phyloP scores from a whole-genome alignment of 805 yeast species.

The Ogataea corticis region DNA sequence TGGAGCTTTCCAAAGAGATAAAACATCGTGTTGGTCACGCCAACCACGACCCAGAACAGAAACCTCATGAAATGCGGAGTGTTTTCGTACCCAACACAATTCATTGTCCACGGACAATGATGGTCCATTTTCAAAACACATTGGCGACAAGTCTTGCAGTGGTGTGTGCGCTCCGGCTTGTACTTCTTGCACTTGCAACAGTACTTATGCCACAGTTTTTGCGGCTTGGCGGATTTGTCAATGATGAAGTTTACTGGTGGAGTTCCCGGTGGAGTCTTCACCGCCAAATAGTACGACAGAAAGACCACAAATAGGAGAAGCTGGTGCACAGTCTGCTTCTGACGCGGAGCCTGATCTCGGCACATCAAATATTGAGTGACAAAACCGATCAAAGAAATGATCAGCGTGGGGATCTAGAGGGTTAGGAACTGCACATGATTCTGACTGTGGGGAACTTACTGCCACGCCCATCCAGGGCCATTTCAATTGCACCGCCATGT shows the following conservation, averaged over 20 bases:
- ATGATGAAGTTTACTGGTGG: constrained; percentile 53
- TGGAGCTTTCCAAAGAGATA: constrained; percentile 43
- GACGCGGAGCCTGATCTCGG: constrained; percentile 2
- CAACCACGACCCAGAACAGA: constrained; percentile 59
- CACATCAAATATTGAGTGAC: constrained; percentile 14
- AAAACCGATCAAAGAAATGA: constrained; percentile 12
- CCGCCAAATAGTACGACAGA: constrained; percentile 74
- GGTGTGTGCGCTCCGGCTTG: constrained; percentile 86
- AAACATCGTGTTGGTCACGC: constrained; percentile 48
- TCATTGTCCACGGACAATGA: constrained; percentile 92
- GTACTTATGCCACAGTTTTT: constrained; percentile 56
- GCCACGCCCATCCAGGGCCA: constrained; percentile 27
- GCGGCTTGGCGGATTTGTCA: constrained; percentile 21
- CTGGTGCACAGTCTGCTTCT: constrained; percentile 51
- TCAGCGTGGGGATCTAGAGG: constrained; percentile 14
- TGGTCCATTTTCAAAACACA: constrained; percentile 93
- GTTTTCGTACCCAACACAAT: constrained; percentile 82
- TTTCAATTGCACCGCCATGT: constrained; percentile 20
- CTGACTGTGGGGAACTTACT: constrained; percentile 19
- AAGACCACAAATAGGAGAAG: constrained; percentile 70
- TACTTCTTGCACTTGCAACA: constrained; percentile 70
- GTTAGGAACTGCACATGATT: too few relatives aligned
- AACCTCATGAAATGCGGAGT: constrained; percentile 81
- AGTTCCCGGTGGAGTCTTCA: constrained; percentile 63
- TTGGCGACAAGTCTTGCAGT: constrained; percentile 71